These are phyloP conservation scores for Aspergillus avenaceus DNA, from an alignment of 495 filamentous ascomycete genomes.

Conservation along the genomic window DNA sequence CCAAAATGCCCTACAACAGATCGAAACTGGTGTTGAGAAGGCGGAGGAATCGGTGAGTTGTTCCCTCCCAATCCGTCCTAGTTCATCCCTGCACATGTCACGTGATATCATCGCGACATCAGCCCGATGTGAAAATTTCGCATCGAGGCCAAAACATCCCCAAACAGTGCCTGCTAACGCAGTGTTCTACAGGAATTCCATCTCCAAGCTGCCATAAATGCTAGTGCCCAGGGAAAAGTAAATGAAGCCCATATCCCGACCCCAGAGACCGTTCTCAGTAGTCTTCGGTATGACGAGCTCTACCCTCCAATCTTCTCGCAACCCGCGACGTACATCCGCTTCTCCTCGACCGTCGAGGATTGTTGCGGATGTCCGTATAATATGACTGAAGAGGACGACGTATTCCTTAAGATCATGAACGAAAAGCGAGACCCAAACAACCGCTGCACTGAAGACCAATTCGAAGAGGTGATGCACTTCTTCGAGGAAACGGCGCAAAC, in stretches of 20 bases:
- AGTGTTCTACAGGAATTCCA: constrained; percentile 78
- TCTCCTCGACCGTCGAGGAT: constrained; percentile 96
- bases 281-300: constrained; percentile 78
- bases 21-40: constrained; percentile 95
- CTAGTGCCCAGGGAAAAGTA: constrained; percentile 69
- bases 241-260: constrained; percentile 79
- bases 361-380: constrained; percentile 83
- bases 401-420: constrained; percentile 80
- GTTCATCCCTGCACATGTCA: constrained; percentile 44
- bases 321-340: constrained; percentile 92
- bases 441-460: constrained; percentile 80
- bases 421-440: constrained; percentile 58
- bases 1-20: constrained; percentile 64
- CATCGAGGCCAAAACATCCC: constrained; percentile 15
- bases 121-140: constrained; percentile 24
- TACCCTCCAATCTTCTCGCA: constrained; percentile 76
- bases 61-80: constrained; percentile 32
- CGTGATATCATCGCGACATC: constrained; percentile 46
- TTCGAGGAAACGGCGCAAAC: constrained; percentile 81
- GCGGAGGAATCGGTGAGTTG: constrained; percentile 90
- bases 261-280: constrained; percentile 70
- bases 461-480: constrained; percentile 91
- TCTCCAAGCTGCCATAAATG: constrained; percentile 87
- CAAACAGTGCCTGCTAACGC: constrained; percentile 19
- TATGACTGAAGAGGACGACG: constrained; percentile 86